Evolutionary conservation across 176 grass and related monocot genomes (phyloP).

Genomic region (Pontederia paniculata): DNA sequence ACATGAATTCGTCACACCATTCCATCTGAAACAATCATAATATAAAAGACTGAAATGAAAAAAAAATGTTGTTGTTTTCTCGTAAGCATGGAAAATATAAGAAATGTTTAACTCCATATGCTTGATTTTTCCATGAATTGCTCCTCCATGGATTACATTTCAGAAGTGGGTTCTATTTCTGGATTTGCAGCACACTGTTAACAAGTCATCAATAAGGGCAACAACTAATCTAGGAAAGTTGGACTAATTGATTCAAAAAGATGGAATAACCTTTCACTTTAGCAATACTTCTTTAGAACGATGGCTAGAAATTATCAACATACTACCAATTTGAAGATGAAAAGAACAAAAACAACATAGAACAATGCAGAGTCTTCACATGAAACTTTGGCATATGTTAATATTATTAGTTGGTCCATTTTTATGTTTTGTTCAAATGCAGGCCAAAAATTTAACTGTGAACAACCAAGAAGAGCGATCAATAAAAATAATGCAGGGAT

Average conservation of each 20-base stretch:
- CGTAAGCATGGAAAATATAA: too few relatives aligned
- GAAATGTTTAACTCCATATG: too few relatives aligned
- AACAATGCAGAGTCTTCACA: neutral
- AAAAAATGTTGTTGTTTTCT: too few relatives aligned
- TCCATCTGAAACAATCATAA: too few relatives aligned
- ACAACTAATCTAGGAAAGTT: too few relatives aligned
- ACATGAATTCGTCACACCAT: too few relatives aligned
- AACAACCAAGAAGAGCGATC: conserved; percentile 34
- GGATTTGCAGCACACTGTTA: too few relatives aligned
- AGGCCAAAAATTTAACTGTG: conserved; percentile 50
- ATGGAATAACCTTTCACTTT: neutral
- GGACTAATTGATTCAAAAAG: neutral
- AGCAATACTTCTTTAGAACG: neutral
- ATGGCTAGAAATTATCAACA: neutral
- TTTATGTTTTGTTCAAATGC: conserved; percentile 2
- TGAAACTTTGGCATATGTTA: neutral
- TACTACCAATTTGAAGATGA: neutral
- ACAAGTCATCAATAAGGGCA: too few relatives aligned
- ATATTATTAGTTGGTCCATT: neutral
- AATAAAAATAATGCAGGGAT: conserved; percentile 68
- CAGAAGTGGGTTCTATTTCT: too few relatives aligned
- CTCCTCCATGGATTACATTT: too few relatives aligned
- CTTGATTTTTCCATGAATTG: too few relatives aligned
- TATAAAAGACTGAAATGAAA: too few relatives aligned
- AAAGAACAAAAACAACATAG: neutral